Base-by-base conservation (phyloP, 306 rosid genomes). In the Inga leiocalycina region DNA sequence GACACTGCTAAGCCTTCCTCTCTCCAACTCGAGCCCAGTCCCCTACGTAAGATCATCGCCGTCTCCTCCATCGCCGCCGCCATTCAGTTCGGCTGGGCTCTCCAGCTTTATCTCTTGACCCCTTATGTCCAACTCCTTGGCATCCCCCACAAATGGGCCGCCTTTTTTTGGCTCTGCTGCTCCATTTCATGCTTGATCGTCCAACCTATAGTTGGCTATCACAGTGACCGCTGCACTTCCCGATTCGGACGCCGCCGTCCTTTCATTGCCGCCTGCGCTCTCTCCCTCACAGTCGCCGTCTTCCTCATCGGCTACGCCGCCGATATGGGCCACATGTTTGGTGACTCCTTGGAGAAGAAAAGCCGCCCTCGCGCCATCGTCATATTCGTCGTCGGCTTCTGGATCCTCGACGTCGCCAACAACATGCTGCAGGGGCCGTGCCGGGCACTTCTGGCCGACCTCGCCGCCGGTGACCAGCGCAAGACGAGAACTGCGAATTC, bases 81-180 rank as follows among this genome's bases (percentile, higher is more conserved):
- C 0, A 15, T 94, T 2, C 97, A 94, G 68, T 94, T 94, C 61
- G 97, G 96, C 0, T 92, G 98, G 98, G 98, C 98, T 3, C 84
- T 94, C 0, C 96, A 94, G 34, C 94, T 94, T 0, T 92, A 96
- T 0, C 51, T 94, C 1, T 32, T 94, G 0, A 94, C 98, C 5
- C 97, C 98, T 0, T 94, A 94, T 16, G 87, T 94, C 0, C 97
- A 94, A 32, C 89, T 87, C 6, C 86, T 92, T 3, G 98, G 97
- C 0, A 87, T 92, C 20, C 91, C 98, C 0, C 98, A 92, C 27
- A 85, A 71, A 0, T 94, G 96, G 94, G 87, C 98, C 0, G 66
- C 98, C 22, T 86, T 92, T 83, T 85, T 94, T 44, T 91, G 98
- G 98, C 87, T 94, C 3, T 94, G 96, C 0, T 94, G 98, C 0